Evolutionary conservation across 1,139 yeast species (phyloP).

Genomic region (Waltiozyma sp.): DNA sequence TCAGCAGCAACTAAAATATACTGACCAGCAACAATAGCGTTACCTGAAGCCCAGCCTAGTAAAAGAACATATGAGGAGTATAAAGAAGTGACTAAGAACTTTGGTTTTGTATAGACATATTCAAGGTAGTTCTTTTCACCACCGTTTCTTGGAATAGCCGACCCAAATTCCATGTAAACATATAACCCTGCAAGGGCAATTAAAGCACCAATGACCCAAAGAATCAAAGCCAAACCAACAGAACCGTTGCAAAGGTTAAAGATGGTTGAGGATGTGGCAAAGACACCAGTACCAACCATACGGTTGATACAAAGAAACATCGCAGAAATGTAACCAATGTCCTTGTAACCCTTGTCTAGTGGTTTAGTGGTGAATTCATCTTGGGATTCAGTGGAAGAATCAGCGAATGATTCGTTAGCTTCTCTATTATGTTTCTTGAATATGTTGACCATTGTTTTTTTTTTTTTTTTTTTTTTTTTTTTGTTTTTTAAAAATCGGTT

Average conservation of each 20-base stretch:
- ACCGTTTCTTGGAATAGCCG: constrained; percentile 77
- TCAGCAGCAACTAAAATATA: constrained; percentile 60
- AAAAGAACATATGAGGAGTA: constrained; percentile 68
- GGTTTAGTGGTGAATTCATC: constrained; percentile 6
- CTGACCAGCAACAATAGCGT: constrained; percentile 40
- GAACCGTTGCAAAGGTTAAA: constrained; percentile 53
- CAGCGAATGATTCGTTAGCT: neutral
- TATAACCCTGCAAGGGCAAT: constrained; percentile 66
- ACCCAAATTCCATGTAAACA: constrained; percentile 77
- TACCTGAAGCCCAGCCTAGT: constrained; percentile 82
- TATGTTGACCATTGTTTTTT: no score
- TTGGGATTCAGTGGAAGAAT: neutral
- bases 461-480: no score
- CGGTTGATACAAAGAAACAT: constrained; percentile 51
- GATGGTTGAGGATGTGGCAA: constrained; percentile 76
- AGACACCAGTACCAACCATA: constrained; percentile 84
- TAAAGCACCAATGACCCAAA: constrained; percentile 72
- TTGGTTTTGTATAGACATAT: constrained; percentile 58
- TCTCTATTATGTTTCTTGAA: neutral
- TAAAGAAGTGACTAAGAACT: constrained; percentile 59
- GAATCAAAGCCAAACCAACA: constrained; percentile 57
- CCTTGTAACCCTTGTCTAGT: constrained; percentile 18
- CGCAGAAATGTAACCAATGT: constrained; percentile 19
- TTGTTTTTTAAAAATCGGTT: no score
- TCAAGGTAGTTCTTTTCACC: constrained; percentile 83